Base-by-base conservation (phyloP, 106 monocot species). In the Amphibolis antarctica region DNA sequence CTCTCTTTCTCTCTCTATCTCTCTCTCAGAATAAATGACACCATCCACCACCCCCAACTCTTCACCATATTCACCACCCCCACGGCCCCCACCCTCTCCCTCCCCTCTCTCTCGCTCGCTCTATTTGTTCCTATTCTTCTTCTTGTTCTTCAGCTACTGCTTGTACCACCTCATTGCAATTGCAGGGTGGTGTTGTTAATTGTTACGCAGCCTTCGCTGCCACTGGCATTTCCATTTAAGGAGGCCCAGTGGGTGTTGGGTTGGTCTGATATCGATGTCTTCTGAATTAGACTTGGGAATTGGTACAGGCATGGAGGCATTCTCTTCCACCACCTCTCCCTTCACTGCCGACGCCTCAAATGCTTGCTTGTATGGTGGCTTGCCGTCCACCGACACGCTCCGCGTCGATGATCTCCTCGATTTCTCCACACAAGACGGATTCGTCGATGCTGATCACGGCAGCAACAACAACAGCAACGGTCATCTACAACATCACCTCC, bases 331-430 rank as follows among this genome's bases (percentile, higher is more conserved):
- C 20, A 61, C 70, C 19, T 5, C 60, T 57, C 21, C 60, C 1
- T 18, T 44, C 9, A 55, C 63, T 47, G 10, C 59, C 27, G 57
- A 62, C 18, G 14, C 43, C 52, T 43, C 68, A 1, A 46, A 31
- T 44, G 59, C 69, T 53, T 85, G 73, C 71, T 28, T 71, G 18
- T 81, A 81, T 56, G 80, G 83, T 56, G 80, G 83, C 18, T 46
- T 80, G 24, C 85, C 77, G 7, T 76, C 79, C 5, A 55, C 80
- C 21, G 88, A 82, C 17, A 56, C 69, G 14, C 55, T 82, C 28
- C 85, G 76, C 10, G 62, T 90, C 0, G 89, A 90, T 43, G 82
- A 85, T 26, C 73, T 86, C 30, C 86, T 86, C 25, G 86, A 90
- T 62, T 86, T 90, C 63, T 77, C 82, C 70, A 78, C 80, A 53